phyloP scores from a whole-genome alignment of 169 alveolate genomes.

The Cyclospora cayetanensis region DNA sequence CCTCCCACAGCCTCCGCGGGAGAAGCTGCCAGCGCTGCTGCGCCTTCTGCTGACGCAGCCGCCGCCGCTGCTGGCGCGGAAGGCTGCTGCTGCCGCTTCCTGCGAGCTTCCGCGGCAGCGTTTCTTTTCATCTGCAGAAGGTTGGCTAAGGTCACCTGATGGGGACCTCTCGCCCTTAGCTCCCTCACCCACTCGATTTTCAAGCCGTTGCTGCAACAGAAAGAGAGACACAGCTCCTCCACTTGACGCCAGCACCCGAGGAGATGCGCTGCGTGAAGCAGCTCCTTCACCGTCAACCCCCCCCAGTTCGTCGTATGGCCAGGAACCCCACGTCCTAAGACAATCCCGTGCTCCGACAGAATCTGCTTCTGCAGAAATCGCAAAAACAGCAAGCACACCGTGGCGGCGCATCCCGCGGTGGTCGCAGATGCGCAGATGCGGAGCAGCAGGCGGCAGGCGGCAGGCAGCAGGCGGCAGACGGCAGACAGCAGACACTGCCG shows the following conservation, averaged over 20 bases:
- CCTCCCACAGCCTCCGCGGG: too few relatives aligned
- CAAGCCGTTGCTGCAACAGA: slow-evolving; percentile 47
- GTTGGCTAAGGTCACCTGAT: slow-evolving; percentile 44
- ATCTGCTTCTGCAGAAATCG: slow-evolving; percentile 34
- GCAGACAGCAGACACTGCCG: background rate
- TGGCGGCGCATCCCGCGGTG: too few relatives aligned
- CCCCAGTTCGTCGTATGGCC: slow-evolving; percentile 71
- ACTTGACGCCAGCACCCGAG: slow-evolving; percentile 61
- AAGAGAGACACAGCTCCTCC: slow-evolving; percentile 37
- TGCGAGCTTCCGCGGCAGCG: background rate
- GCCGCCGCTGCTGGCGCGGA: background rate
- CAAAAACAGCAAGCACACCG: slow-evolving; percentile 21
- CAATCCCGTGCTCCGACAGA: slow-evolving; percentile 56
- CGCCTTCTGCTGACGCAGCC: background rate
- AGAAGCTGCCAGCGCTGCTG: background rate
- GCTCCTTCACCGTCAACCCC: slow-evolving; percentile 52
- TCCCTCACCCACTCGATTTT: slow-evolving; percentile 55
- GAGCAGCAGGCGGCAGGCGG: background rate
- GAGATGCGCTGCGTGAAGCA: slow-evolving; percentile 56
- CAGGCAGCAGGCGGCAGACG: background rate
- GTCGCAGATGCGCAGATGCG: background rate
- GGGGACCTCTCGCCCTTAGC: background rate
- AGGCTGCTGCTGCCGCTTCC: background rate
- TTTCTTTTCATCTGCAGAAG: background rate
- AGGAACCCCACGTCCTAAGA: slow-evolving; percentile 63